Evolutionary conservation across 140 eudicot genomes (phyloP).

Genomic region (Ambrosia hybrid): DNA sequence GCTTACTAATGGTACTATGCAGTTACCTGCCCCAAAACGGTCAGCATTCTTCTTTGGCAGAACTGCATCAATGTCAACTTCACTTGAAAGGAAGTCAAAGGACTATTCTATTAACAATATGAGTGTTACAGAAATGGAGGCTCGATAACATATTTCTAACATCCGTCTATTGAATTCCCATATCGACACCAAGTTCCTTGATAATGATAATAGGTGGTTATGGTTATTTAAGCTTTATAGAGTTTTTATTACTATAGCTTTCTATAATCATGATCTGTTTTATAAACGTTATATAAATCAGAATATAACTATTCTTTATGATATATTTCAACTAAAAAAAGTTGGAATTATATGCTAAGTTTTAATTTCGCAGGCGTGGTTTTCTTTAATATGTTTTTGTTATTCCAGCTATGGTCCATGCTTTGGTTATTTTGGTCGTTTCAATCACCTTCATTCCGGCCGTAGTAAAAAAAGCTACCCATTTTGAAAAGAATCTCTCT

Average conservation of each 20-base stretch:
- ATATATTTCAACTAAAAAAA: too few relatives aligned
- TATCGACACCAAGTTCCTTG: background rate
- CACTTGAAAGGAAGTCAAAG: constrained; percentile 13
- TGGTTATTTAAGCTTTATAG: background rate
- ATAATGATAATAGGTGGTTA: background rate
- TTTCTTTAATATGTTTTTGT: too few relatives aligned
- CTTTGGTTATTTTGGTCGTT: background rate
- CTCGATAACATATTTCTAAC: constrained; percentile 12
- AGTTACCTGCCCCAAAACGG: constrained; percentile 23
- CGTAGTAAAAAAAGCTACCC: background rate
- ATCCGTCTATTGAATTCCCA: background rate
- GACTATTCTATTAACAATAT: constrained; percentile 19
- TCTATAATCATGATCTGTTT: background rate
- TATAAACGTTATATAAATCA: background rate
- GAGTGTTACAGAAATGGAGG: constrained; percentile 12
- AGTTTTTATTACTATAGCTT: background rate
- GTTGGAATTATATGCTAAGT: background rate
- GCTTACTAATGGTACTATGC: constrained; percentile 21
- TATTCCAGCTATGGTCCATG: background rate
- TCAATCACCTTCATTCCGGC: background rate
- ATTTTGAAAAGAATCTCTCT: too few relatives aligned
- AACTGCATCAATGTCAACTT: background rate
- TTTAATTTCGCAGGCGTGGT: background rate
- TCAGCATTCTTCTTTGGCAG: constrained; percentile 18
- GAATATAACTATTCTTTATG: background rate